Evolutionary conservation across 2,329 filamentous ascomycete genomes (phyloP).

Genomic region (Ascomycota sp.): DNA sequence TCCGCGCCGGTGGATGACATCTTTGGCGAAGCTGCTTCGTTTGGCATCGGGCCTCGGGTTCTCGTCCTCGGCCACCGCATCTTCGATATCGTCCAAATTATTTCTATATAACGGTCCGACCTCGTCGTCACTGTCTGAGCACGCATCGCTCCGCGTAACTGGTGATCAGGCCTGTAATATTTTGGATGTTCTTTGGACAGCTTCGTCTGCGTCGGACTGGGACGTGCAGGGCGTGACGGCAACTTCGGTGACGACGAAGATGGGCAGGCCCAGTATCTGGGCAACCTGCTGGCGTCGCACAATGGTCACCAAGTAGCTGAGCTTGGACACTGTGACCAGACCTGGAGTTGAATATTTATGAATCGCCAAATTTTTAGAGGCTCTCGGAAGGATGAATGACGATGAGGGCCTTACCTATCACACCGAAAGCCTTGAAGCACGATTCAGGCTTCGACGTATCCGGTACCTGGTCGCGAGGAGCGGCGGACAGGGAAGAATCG

Average conservation of each 20-base stretch:
- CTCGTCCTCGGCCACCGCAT: constrained; percentile 13
- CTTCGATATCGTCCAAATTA: constrained; percentile 23
- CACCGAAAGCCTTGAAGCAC: constrained; percentile 38
- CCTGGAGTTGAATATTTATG: constrained; percentile 27
- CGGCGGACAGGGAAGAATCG: constrained; percentile 25
- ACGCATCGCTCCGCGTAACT: constrained; percentile 20
- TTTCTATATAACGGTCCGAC: constrained; percentile 12
- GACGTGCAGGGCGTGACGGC: constrained; percentile 76
- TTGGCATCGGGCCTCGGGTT: constrained; percentile 13
- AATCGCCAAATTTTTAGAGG: background rate
- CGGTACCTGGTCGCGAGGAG: constrained; percentile 22
- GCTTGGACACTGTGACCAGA: constrained; percentile 60
- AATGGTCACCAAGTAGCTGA: constrained; percentile 73
- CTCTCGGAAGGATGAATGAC: background rate
- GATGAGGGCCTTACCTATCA: constrained; percentile 24
- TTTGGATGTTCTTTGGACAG: constrained; percentile 40
- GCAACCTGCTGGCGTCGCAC: constrained; percentile 75
- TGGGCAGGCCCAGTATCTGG: constrained; percentile 57
- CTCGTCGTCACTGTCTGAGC: constrained; percentile 28
- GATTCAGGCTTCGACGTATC: constrained; percentile 23
- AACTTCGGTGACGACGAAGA: constrained; percentile 79
- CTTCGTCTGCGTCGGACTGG: constrained; percentile 49
- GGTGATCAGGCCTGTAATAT: constrained; percentile 18
- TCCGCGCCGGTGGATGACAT: constrained; percentile 68
- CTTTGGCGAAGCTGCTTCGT: constrained; percentile 55